phyloP scores from a whole-genome alignment of 1,284 basidiomycete genomes.

The Cutaneotrichosporon sp. region DNA sequence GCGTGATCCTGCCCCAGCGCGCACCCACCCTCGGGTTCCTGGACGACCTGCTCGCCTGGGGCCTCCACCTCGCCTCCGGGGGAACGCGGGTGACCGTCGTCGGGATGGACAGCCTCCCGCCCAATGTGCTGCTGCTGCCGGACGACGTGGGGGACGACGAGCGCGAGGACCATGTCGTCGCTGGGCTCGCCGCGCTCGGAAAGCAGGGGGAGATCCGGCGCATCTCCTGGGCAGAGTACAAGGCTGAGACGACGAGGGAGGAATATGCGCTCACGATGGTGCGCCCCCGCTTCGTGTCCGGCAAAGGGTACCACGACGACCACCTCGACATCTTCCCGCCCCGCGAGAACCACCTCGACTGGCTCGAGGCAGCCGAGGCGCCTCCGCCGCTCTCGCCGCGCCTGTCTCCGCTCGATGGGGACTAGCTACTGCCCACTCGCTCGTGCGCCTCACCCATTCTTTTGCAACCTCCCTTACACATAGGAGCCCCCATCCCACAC shows the following conservation, averaged over 20 bases:
- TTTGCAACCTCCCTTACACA: no score
- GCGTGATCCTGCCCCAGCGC: no score
- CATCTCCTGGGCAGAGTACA: neutral
- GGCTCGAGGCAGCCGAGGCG: neutral
- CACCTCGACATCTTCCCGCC: neutral
- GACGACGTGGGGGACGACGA: neutral
- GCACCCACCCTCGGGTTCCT: neutral
- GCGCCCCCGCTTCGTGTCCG: neutral
- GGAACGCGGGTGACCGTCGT: neutral
- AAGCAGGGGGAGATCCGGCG: neutral
- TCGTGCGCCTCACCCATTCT: no score
- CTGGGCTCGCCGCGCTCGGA: neutral
- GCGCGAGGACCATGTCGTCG: neutral
- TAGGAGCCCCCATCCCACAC: no score
- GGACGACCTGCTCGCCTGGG: neutral
- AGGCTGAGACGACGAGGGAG: neutral
- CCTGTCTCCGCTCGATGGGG: neutral
- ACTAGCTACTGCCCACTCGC: no score
- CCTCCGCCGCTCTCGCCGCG: neutral
- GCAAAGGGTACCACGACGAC: neutral
- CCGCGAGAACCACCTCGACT: neutral
- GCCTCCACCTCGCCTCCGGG: neutral
- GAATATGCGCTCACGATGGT: neutral
- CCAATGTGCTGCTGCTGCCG: neutral
- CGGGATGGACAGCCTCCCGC: neutral